These are phyloP conservation scores for Starmerella vaccinii DNA, from an alignment of 805 yeast genomes.

Conservation along the genomic window DNA sequence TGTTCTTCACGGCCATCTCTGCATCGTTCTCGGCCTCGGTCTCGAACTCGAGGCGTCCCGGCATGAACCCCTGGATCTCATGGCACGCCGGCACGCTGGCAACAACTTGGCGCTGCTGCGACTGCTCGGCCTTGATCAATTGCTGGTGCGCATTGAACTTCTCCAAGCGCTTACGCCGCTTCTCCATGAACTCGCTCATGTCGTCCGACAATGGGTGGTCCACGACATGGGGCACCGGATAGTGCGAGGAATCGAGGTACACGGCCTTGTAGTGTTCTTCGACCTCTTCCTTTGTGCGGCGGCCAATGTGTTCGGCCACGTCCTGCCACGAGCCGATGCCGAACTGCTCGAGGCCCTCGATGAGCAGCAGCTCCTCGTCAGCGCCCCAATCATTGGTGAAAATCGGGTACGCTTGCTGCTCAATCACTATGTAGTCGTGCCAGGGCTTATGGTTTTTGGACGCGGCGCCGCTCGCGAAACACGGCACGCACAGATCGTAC, in stretches of 20 bases:
- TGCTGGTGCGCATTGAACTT: slow-evolving; percentile 52
- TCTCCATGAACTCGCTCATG: slow-evolving; percentile 57
- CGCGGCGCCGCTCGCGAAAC: slow-evolving; percentile 75
- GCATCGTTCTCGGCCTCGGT: slow-evolving; percentile 96
- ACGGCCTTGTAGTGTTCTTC: slow-evolving; percentile 66
- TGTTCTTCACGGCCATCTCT: slow-evolving; percentile 84
- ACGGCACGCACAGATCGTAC: slow-evolving; percentile 95
- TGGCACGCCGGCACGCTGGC: slow-evolving; percentile 95
- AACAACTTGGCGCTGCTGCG: slow-evolving; percentile 61
- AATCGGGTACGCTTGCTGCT: slow-evolving; percentile 90
- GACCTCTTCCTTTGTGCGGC: slow-evolving; percentile 84
- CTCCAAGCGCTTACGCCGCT: slow-evolving; percentile 63
- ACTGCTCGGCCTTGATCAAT: slow-evolving; percentile 38
- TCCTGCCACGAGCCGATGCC: slow-evolving; percentile 98
- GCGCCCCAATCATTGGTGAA: slow-evolving; percentile 94
- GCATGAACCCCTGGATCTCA: slow-evolving; percentile 97
- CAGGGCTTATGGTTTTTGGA: slow-evolving; percentile 85
- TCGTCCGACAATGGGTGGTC: slow-evolving; percentile 53
- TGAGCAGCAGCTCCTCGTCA: slow-evolving; percentile 80
- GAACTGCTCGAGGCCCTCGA: slow-evolving; percentile 83
- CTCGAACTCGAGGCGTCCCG: slow-evolving; percentile 94
- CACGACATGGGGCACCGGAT: slow-evolving; percentile 83
- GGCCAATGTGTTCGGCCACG: slow-evolving; percentile 91
- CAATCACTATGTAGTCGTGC: slow-evolving; percentile 86
- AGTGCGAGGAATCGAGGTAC: slow-evolving; percentile 57